phyloP scores from a whole-genome alignment of 2,329 filamentous ascomycete species.

The Cladosporium cucumerinum region DNA sequence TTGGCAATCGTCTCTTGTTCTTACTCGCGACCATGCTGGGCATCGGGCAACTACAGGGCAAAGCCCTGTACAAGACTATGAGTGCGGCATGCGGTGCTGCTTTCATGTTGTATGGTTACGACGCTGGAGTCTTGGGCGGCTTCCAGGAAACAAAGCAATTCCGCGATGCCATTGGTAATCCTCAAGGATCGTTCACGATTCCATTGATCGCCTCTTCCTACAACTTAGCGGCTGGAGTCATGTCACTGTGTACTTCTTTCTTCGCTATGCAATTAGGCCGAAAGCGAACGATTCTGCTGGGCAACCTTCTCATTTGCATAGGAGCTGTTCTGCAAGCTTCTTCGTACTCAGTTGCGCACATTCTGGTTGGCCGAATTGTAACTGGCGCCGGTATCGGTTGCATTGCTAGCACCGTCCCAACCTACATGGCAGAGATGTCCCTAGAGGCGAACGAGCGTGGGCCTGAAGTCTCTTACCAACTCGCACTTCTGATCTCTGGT shows the following conservation, averaged over 20 bases:
- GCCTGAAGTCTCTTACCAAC: constrained; percentile 29
- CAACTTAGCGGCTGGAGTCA: constrained; percentile 25
- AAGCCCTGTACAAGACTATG: constrained; percentile 30
- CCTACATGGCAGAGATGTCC: constrained; percentile 34
- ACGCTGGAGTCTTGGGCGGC: constrained; percentile 18
- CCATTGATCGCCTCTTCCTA: constrained; percentile 28
- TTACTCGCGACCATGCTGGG: constrained; percentile 9
- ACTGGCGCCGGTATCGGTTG: constrained; percentile 29
- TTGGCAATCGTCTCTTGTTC: background rate
- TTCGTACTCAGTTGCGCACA: constrained; percentile 31
- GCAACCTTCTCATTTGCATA: constrained; percentile 29
- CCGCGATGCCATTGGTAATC: constrained; percentile 41
- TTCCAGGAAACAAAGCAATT: constrained; percentile 17
- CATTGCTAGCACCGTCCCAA: constrained; percentile 32
- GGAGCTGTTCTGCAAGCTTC: constrained; percentile 32
- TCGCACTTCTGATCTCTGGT: constrained; percentile 26
- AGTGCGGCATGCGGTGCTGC: constrained; percentile 29
- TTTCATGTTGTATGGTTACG: constrained; percentile 21
- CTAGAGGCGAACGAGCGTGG: constrained; percentile 28
- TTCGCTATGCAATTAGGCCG: constrained; percentile 31
- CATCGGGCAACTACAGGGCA: constrained; percentile 25
- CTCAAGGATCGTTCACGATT: constrained; percentile 37
- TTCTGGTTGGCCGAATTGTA: constrained; percentile 31
- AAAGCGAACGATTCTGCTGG: constrained; percentile 31
- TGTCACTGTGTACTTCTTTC: constrained; percentile 20